Percentiles rank a stretch among this genome's conserved stretches.
Conservation (phyloP, 306 rosid genomes). For the Corylus heterophylla region DNA sequence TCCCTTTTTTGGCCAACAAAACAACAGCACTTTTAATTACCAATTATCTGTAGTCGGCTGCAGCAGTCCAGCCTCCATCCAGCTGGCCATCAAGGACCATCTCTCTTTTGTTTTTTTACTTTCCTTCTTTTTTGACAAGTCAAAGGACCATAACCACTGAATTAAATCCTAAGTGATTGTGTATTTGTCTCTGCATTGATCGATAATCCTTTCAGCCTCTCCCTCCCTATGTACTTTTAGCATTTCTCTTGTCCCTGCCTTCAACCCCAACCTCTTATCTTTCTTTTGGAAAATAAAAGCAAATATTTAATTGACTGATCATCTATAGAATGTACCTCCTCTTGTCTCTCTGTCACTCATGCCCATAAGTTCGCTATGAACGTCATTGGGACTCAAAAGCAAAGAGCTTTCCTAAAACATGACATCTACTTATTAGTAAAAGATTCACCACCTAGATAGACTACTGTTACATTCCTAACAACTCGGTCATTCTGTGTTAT, state of each 20-base stretch:
- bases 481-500: background rate
- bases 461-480: too few relatives aligned
- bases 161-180: background rate
- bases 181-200: background rate
- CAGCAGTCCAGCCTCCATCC: background rate
- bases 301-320: background rate
- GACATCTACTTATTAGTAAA: background rate
- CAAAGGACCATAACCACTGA: background rate
- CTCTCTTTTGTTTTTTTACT: background rate
- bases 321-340: background rate
- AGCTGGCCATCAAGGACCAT: constrained; percentile 1
- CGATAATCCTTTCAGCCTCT: too few relatives aligned
- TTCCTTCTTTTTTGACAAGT: background rate
- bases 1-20: constrained; percentile 3
- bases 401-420: background rate
- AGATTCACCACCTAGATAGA: background rate
- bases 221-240: background rate
- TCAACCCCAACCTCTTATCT: background rate
- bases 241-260: background rate
- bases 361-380: background rate
- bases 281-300: background rate
- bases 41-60: background rate
- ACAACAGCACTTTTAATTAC: background rate
- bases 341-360: background rate
- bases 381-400: background rate